Evolutionary conservation across 768 basidiomycete genomes (phyloP).

Genomic region (Gloeopeniophorella convolvens): DNA sequence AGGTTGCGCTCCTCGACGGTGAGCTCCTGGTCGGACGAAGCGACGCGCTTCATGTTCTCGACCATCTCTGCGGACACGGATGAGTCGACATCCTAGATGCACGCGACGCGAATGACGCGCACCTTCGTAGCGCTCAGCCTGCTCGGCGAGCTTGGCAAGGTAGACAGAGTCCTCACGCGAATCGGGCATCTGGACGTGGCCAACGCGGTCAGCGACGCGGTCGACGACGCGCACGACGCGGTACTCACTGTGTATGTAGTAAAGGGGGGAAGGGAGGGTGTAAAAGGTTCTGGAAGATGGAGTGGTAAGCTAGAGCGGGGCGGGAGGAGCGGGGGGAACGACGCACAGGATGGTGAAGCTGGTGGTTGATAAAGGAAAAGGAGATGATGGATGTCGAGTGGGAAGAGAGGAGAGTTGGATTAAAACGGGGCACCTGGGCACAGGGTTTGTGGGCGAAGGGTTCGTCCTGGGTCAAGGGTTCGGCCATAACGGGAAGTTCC

Average conservation of each 20-base stretch:
- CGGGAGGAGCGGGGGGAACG: conserved; percentile 4
- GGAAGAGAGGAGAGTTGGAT: conserved; percentile 17
- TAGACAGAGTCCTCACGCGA: conserved; percentile 96
- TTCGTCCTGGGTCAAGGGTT: conserved; percentile 22
- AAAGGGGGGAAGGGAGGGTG: conserved; percentile 21
- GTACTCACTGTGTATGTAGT: conserved; percentile 17
- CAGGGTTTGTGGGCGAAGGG: conserved; percentile 23
- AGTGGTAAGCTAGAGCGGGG: conserved; percentile 15
- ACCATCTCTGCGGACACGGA: conserved; percentile 71
- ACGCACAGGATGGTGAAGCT: conserved; percentile 11
- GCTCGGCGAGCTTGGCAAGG: conserved; percentile 99
- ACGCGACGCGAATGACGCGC: conserved; percentile 21
- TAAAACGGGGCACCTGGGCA: conserved; percentile 24
- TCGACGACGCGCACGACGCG: neutral
- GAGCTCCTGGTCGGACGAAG: conserved; percentile 95
- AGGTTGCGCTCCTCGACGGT: conserved; percentile 98
- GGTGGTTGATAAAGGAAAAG: conserved; percentile 20
- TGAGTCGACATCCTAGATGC: conserved; percentile 16
- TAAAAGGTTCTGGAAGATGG: conserved; percentile 16
- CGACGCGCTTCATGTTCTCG: conserved; percentile 98
- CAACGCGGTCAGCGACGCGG: conserved; percentile 1
- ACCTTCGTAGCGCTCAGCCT: conserved; percentile 99
- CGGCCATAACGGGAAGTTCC: conserved; percentile 16
- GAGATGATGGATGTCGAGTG: conserved; percentile 17
- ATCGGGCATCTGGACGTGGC: conserved; percentile 58